A percentile compares a stretch with the other conserved stretches of the same genome.
Evolutionary conservation across 305 asterid genomes (phyloP).

Genomic region (Petunia hybrid): DNA sequence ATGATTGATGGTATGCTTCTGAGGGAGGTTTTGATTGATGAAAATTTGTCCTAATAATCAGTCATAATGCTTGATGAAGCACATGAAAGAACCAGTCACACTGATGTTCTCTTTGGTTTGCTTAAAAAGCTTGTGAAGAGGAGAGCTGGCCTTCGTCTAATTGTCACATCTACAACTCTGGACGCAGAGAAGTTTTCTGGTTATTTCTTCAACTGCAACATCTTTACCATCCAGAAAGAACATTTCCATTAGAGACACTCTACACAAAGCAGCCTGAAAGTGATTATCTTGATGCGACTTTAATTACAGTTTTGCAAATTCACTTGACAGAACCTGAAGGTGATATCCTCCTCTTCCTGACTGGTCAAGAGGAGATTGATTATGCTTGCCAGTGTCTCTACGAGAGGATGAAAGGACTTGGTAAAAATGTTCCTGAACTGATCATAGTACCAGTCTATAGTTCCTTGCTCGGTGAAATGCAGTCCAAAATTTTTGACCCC

Average conservation of each 20-base stretch:
- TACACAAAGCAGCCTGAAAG: constrained; percentile 41
- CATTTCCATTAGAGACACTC: constrained; percentile 32
- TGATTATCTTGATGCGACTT: constrained; percentile 42
- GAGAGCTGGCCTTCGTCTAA: constrained; percentile 39
- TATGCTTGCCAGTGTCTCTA: too few relatives aligned
- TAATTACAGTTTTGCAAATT: constrained; percentile 35
- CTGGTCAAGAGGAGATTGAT: too few relatives aligned
- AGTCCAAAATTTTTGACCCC: too few relatives aligned
- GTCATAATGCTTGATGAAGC: constrained; percentile 33
- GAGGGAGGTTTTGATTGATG: constrained; percentile 34
- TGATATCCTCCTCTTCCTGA: too few relatives aligned
- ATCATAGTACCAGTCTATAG: constrained; percentile 70
- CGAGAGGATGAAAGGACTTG: too few relatives aligned
- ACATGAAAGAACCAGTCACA: constrained; percentile 30
- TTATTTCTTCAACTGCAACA: constrained; percentile 27
- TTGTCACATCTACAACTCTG: constrained; percentile 40
- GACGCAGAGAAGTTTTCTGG: constrained; percentile 36
- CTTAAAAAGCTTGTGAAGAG: constrained; percentile 39
- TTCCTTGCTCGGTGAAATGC: constrained; percentile 49
- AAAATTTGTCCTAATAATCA: constrained; percentile 45
- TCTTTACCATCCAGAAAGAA: constrained; percentile 18
- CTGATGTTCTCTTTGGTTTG: constrained; percentile 42
- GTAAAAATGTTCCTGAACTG: not conserved
- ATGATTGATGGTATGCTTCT: constrained; percentile 60
- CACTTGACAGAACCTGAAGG: too few relatives aligned